These are phyloP conservation scores for Colletotrichum caudatum DNA, from an alignment of 2,329 filamentous ascomycete genomes.

Conservation along the genomic window DNA sequence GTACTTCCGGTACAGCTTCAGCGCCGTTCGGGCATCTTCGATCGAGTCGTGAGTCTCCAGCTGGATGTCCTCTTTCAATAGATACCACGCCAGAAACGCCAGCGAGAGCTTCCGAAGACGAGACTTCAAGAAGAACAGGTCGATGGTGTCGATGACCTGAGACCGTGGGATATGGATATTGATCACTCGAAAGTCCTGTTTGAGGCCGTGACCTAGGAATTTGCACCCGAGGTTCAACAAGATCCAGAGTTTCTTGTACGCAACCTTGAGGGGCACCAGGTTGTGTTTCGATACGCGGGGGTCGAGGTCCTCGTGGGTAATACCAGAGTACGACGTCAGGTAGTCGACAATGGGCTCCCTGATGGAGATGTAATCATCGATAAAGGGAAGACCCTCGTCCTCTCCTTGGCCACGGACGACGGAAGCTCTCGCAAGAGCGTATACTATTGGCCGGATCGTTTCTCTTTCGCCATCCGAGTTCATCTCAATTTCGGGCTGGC, in stretches of 20 bases:
- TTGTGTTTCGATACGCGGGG: constrained; percentile 82
- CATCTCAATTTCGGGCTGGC: constrained; percentile 95
- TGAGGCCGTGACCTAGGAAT: constrained; percentile 93
- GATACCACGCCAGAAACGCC: constrained; percentile 89
- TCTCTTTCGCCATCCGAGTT: constrained; percentile 93
- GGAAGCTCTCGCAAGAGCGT: constrained; percentile 92
- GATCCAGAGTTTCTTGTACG: constrained; percentile 98
- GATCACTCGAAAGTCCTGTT: constrained; percentile 96
- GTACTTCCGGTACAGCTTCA: constrained; percentile 90
- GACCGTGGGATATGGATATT: constrained; percentile 94
- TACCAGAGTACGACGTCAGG: constrained; percentile 92
- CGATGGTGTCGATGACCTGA: constrained; percentile 94
- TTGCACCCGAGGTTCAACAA: constrained; percentile 93
- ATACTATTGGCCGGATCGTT: constrained; percentile 90
- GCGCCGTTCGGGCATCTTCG: constrained; percentile 91
- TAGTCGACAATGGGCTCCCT: constrained; percentile 95
- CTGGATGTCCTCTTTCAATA: constrained; percentile 95
- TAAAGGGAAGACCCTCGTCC: constrained; percentile 86
- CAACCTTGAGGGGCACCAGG: constrained; percentile 87
- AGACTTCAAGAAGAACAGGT: constrained; percentile 86
- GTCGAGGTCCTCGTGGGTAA: constrained; percentile 87
- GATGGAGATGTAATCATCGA: constrained; percentile 96
- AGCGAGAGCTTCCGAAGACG: constrained; percentile 89
- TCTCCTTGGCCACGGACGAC: constrained; percentile 85
- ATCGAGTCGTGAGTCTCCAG: constrained; percentile 93